Conservation (phyloP, 2,329 filamentous ascomycete species). For the Alternaria sp. region DNA sequence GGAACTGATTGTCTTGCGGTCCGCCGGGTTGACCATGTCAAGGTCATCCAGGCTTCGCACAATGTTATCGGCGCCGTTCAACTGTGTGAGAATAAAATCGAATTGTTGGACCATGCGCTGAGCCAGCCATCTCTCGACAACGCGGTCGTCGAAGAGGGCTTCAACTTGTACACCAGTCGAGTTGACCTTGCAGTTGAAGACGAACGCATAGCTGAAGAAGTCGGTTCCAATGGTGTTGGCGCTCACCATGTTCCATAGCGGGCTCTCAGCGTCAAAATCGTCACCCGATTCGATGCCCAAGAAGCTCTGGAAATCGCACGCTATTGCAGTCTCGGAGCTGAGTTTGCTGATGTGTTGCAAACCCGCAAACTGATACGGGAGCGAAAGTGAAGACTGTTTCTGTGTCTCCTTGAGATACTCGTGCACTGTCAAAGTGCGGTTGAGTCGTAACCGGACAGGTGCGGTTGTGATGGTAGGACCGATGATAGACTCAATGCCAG, state of each 20-base stretch:
- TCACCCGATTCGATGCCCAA: slow-evolving; percentile 54
- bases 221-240: slow-evolving; percentile 45
- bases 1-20: slow-evolving; percentile 27
- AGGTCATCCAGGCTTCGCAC: slow-evolving; percentile 28
- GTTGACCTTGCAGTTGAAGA: slow-evolving; percentile 43
- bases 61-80: slow-evolving; percentile 28
- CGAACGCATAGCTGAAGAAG: slow-evolving; percentile 50
- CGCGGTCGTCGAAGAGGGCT: slow-evolving; percentile 40
- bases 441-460: slow-evolving; percentile 54
- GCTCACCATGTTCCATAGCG: slow-evolving; percentile 45
- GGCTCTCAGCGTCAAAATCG: slow-evolving; percentile 38
- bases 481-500: slow-evolving; percentile 51
- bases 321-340: slow-evolving; percentile 51
- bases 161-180: slow-evolving; percentile 35
- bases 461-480: slow-evolving; percentile 55
- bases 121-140: slow-evolving; percentile 41
- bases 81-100: slow-evolving; percentile 35
- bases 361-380: slow-evolving; percentile 53
- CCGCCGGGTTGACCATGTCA: slow-evolving; percentile 31
- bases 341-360: slow-evolving; percentile 57
- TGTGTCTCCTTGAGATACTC: slow-evolving; percentile 44
- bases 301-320: slow-evolving; percentile 59
- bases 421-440: slow-evolving; percentile 37
- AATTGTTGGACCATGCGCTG: slow-evolving; percentile 42
- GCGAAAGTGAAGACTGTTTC: slow-evolving; percentile 34